A percentile compares a stretch with the other conserved stretches of the same genome.
These are phyloP conservation scores for Pouteria glomerata DNA, from an alignment of 148 eudicot genomes.

Conservation along the genomic window DNA sequence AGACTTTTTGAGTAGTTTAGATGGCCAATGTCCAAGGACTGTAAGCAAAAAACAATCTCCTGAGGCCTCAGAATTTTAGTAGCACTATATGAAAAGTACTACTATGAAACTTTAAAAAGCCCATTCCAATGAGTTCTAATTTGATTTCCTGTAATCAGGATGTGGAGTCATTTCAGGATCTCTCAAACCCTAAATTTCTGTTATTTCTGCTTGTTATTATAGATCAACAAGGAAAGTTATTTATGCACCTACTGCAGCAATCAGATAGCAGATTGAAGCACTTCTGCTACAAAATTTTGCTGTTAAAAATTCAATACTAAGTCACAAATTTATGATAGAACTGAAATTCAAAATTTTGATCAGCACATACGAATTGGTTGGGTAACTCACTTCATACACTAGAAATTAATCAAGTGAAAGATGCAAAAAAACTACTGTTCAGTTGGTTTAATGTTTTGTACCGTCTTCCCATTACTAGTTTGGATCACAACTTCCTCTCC, in stretches of 20 bases:
- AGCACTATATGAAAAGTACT: too few species aligned
- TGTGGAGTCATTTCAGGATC: not conserved
- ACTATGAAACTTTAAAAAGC: not conserved
- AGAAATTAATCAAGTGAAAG: not conserved
- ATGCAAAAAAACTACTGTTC: not conserved
- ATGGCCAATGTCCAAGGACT: too few species aligned
- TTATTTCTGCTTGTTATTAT: not conserved
- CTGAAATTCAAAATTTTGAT: not conserved
- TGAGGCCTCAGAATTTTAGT: too few species aligned
- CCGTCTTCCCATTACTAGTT: conserved; percentile 39
- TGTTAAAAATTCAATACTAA: not conserved
- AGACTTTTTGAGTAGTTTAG: too few species aligned
- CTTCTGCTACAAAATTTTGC: not conserved
- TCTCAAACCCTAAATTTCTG: not conserved
- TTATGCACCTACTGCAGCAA: not conserved
- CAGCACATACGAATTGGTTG: not conserved
- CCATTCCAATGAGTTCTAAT: not conserved
- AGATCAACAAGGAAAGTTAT: not conserved
- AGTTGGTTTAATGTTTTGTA: conserved; percentile 10
- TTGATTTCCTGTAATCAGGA: not conserved
- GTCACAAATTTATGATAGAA: not conserved
- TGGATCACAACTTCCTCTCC: conserved; percentile 41
- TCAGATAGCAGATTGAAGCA: not conserved
- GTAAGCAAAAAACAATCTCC: not conserved
- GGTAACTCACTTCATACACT: not conserved